Evolutionary conservation across 495 filamentous ascomycete genomes (phyloP).

Genomic region (Penicillium maclennaniae): DNA sequence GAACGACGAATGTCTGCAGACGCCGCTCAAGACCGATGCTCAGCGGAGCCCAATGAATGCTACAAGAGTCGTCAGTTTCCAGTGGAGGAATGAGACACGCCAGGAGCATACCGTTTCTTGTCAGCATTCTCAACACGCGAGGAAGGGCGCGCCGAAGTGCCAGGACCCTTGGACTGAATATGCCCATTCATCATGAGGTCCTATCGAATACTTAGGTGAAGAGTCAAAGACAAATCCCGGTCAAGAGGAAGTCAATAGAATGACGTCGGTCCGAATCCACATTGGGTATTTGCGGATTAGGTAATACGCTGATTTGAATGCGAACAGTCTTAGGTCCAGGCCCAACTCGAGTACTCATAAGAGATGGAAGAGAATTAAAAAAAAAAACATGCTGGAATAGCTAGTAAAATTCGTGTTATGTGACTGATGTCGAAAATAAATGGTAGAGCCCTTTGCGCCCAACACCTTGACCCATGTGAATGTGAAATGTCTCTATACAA

Average conservation of each 20-base stretch:
- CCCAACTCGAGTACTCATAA: neutral
- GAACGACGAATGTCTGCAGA: constrained; percentile 80
- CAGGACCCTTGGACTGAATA: constrained; percentile 1
- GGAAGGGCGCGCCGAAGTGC: neutral
- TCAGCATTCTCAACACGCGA: constrained; percentile 1
- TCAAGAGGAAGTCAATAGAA: constrained; percentile 1
- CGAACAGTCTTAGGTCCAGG: no score
- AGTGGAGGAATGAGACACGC: neutral
- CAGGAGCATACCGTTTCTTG: constrained; percentile 14
- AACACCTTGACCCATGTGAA: constrained; percentile 6
- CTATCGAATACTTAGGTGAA: neutral
- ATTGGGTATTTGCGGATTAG: neutral
- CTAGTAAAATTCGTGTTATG: neutral
- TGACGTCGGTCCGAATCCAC: constrained; percentile 9
- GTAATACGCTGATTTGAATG: neutral
- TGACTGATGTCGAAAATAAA: neutral
- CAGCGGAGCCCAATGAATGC: constrained; percentile 81
- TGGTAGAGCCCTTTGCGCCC: neutral
- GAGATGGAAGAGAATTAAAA: neutral
- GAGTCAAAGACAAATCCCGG: neutral
- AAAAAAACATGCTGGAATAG: neutral
- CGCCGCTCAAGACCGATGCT: constrained; percentile 82
- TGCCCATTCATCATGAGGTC: constrained; percentile 16
- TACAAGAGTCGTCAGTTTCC: constrained; percentile 20
- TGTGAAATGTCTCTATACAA: constrained; percentile 4